Evolutionary conservation across 129 eudicot genomes (phyloP), one percentile per base, ranked within the genome.

Genomic region (Flaveria sonorensis): DNA sequence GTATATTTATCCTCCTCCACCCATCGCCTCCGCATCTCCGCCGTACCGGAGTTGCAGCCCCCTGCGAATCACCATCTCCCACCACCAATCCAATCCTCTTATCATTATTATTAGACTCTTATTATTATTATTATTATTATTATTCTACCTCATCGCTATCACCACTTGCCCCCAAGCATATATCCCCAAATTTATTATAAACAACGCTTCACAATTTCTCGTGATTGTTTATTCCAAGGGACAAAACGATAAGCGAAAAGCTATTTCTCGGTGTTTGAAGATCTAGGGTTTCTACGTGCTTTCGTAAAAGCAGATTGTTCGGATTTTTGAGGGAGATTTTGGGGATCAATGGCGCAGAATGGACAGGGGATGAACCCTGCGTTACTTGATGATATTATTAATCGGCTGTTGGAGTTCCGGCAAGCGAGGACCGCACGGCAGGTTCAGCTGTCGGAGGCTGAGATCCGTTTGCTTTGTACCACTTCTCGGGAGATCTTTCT

Each of bases 361-460:
- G 88, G 82, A 69, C 81, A 84, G 82, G 88, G 86, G 57, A 89
- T 89, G 55, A 87, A 83, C 72, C 82, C 84, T 66, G 90, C 71
- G 8, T 82, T 89, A 1, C 81, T 89, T 0, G 96, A 87, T 72
- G 96, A 89, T 72, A 87, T 89, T 3, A 89, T 89, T 66, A 87
- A 79, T 68, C 78, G 96, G 69, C 64, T 89, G 19, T 85, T 89
- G 76, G 96, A 89, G 81, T 89, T 85, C 63, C 71, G 96, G 66
- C 84, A 85, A 23, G 90, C 88, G 10, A 79, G 92, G 61, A 86
- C 90, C 10, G 90, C 83, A 0, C 64, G 96, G 9, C 96, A 89
- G 85, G 92, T 87, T 36, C 92, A 85, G 88, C 90, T 89, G 15
- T 87, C 92, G 8, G 96, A 89, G 71, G 86, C 88, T 2, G 96